Base-by-base conservation (phyloP, 495 filamentous ascomycete species). In the Xylaria intraflava region DNA sequence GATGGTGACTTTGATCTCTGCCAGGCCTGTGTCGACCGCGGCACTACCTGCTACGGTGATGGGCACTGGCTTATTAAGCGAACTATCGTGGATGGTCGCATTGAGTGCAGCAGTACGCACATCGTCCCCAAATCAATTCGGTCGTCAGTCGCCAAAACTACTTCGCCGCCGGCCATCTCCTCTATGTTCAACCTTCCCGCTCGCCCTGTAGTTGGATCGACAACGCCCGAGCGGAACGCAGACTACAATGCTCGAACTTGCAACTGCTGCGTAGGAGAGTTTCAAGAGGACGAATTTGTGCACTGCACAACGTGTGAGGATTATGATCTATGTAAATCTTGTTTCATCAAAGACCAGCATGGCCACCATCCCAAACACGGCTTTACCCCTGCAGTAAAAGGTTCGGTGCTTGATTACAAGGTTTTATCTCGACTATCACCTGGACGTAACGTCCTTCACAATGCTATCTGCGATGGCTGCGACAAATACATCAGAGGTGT, bases 41-140 rank as follows among this genome's bases (percentile, higher is more conserved):
- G 90, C 54, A 76, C 84, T 23, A 79, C 85, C 33, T 99, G 94
- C 74, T 80, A 79, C 44, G 81, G 81, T 40, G 79, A 83, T 12
- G 76, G 78, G 48, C 93, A 99, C 74, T 96, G 89, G 89, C 73
- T 99, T 69, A 91, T 97, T 66, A 96, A 94, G 81, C 83, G 93
- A 43, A 82, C 80, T 40, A 79, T 97, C 44, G 78, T 83, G 56
- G 77, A 86, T 54, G 94, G 91, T 19, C 75, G 80, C 52, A 85
- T 97, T 39, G 81, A 85, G 60, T 88, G 81, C 67, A 95, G 90
- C 76, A 87, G 79, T 3, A 96, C 90, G 3, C 87, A 95, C 67
- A 75, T 91, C 62, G 74, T 79, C 29, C 84, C 88, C 38, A 46
- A 53, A 43, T 33, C 14, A 10, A 20, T 17, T 7, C 14, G 17